These are phyloP conservation scores for Pochonia chlamydosporia DNA, from an alignment of 2,329 filamentous ascomycete species.

Conservation along the genomic window DNA sequence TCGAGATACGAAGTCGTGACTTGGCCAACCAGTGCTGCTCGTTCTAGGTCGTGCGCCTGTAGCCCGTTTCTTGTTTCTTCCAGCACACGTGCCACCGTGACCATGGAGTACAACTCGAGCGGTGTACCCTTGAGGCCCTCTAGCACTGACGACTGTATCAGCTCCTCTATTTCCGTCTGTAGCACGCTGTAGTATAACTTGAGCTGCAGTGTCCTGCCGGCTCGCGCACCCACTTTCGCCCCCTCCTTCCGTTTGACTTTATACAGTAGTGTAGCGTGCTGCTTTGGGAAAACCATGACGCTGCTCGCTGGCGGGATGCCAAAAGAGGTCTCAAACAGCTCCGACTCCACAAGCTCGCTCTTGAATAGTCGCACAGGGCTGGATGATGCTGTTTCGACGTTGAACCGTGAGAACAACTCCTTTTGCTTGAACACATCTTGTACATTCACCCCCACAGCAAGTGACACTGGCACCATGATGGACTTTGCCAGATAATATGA, in stretches of 20 bases:
- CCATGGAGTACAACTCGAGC: conserved; percentile 39
- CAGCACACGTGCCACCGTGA: conserved; percentile 39
- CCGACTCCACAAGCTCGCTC: conserved; percentile 65
- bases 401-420: conserved; percentile 82
- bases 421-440: conserved; percentile 89
- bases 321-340: conserved; percentile 60
- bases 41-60: conserved; percentile 48
- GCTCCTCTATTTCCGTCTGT: conserved; percentile 62
- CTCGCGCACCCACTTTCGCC: conserved; percentile 24
- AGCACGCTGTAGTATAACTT: conserved; percentile 71
- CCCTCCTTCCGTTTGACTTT: conserved; percentile 58
- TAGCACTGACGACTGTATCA: conserved; percentile 38
- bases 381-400: conserved; percentile 72
- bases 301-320: conserved; percentile 45
- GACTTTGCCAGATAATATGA: conserved; percentile 28
- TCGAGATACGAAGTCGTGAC: conserved; percentile 44
- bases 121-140: conserved; percentile 31
- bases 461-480: conserved; percentile 64
- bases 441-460: conserved; percentile 91
- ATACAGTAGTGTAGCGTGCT: conserved; percentile 77
- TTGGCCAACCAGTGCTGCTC: conserved; percentile 46
- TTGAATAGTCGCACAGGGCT: conserved; percentile 70
- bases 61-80: conserved; percentile 38
- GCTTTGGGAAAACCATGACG: conserved; percentile 68
- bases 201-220: conserved; percentile 52